Conservation (phyloP, 441 rosid genomes). For the Adansonia gregorii region DNA sequence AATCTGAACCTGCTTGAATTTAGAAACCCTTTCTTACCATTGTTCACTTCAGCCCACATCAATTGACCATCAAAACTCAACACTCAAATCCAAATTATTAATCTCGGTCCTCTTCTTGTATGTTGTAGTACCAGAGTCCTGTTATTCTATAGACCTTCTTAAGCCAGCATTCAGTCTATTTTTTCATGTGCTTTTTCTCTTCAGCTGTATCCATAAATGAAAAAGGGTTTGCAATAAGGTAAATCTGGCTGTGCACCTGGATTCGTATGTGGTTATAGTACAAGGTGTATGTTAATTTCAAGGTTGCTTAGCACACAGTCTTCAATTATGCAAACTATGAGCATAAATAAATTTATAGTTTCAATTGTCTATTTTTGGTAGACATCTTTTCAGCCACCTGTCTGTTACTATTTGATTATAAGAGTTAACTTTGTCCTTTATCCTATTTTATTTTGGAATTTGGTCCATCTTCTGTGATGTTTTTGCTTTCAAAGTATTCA, state of each 20-base stretch:
- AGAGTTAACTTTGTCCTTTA: neutral
- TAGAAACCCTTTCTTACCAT: neutral
- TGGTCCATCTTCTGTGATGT: neutral
- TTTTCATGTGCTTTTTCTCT: neutral
- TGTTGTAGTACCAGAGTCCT: neutral
- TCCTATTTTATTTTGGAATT: constrained; percentile 3
- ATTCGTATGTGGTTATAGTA: neutral
- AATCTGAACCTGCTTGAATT: neutral
- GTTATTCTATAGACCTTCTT: neutral
- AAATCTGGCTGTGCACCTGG: neutral
- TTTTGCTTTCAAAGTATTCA: constrained; percentile 8
- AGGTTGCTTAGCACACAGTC: neutral
- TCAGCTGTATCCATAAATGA: neutral
- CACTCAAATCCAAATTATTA: constrained; percentile 7
- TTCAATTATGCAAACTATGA: neutral
- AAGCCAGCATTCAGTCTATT: neutral
- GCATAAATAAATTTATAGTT: neutral
- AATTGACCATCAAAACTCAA: constrained; percentile 8
- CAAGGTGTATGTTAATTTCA: neutral
- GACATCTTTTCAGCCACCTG: neutral
- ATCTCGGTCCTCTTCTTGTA: neutral
- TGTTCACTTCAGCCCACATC: neutral
- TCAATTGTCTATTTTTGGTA: constrained; percentile 3
- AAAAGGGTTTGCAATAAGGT: constrained; percentile 3
- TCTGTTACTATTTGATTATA: neutral